Percentiles rank a stretch among this genome's conserved stretches.
Evolutionary conservation across 768 basidiomycete species (phyloP).

Genomic region (Lactarius hatsudake): DNA sequence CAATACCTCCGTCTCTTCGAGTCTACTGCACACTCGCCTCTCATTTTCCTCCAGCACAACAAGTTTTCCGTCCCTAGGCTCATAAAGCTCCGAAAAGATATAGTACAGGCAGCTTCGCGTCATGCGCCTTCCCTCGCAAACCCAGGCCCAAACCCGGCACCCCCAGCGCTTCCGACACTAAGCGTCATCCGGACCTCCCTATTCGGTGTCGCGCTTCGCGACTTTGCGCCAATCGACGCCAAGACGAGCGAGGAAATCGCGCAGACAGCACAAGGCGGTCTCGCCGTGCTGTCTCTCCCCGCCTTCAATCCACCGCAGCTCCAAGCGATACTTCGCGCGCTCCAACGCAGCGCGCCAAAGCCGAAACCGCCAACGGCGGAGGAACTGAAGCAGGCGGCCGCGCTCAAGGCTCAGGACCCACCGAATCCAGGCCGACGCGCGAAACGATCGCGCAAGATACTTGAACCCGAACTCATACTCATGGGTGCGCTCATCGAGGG

Average conservation of each 20-base stretch:
- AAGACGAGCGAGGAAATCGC: slow-evolving; percentile 52
- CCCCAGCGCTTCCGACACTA: slow-evolving; percentile 45
- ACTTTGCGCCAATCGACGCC: slow-evolving; percentile 51
- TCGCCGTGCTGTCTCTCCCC: slow-evolving; percentile 64
- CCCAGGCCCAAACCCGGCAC: slow-evolving; percentile 31
- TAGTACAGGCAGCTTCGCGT: slow-evolving; percentile 49
- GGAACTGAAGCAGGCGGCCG: slow-evolving; percentile 47
- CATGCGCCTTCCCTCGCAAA: slow-evolving; percentile 37
- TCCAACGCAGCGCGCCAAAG: slow-evolving; percentile 64
- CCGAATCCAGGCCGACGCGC: slow-evolving; percentile 67
- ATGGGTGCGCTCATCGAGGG: slow-evolving; percentile 82
- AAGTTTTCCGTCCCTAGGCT: slow-evolving; percentile 71
- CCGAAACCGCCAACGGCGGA: slow-evolving; percentile 52
- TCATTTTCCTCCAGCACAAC: slow-evolving; percentile 77
- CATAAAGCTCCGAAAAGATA: slow-evolving; percentile 64
- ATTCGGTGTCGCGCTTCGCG: slow-evolving; percentile 73
- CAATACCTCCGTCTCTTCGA: slow-evolving; percentile 74
- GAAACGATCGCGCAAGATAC: slow-evolving; percentile 53
- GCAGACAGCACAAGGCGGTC: slow-evolving; percentile 52
- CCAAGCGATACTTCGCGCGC: slow-evolving; percentile 58
- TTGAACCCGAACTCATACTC: slow-evolving; percentile 65
- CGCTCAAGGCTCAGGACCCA: slow-evolving; percentile 55
- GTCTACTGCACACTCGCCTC: slow-evolving; percentile 51
- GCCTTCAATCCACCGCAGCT: slow-evolving; percentile 72
- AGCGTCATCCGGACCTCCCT: slow-evolving; percentile 74